Evolutionary conservation across 106 monocot species (phyloP).

Genomic region (Dendrobium huoshanense): DNA sequence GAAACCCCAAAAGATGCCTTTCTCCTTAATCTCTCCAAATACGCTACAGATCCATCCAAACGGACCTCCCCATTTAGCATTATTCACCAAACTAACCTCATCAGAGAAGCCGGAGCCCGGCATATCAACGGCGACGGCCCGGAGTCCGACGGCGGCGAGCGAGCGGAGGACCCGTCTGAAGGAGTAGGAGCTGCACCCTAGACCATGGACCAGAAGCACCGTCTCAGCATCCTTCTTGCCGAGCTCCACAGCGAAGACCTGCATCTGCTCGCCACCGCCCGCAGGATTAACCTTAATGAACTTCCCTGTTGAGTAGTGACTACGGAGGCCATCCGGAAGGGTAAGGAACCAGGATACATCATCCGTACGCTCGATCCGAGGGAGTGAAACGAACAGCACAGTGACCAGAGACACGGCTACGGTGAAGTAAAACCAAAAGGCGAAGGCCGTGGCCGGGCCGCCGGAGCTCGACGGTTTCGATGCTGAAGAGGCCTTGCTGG

Average conservation of each 20-base stretch:
- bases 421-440: constrained; percentile 68
- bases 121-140: constrained; percentile 57
- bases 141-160: constrained; percentile 39
- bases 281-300: constrained; percentile 41
- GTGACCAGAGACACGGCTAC: constrained; percentile 42
- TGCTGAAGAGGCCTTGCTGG: background rate
- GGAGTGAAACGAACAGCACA: constrained; percentile 12
- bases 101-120: constrained; percentile 83
- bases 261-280: constrained; percentile 4
- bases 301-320: constrained; percentile 42
- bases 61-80: background rate
- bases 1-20: constrained; percentile 73
- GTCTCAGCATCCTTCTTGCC: constrained; percentile 24
- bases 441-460: constrained; percentile 10
- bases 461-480: background rate
- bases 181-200: constrained; percentile 70
- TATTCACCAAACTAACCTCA: background rate
- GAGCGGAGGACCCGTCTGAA: constrained; percentile 44
- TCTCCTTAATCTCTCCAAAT: constrained; percentile 43
- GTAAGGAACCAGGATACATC: constrained; percentile 38
- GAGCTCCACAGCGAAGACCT: constrained; percentile 47
- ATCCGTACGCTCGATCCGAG: constrained; percentile 7
- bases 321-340: constrained; percentile 46
- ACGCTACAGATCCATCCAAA: constrained; percentile 18
- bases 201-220: constrained; percentile 63